Evolutionary conservation across 176 grass and related monocot species (phyloP).

Genomic region (Hordeum marinum): DNA sequence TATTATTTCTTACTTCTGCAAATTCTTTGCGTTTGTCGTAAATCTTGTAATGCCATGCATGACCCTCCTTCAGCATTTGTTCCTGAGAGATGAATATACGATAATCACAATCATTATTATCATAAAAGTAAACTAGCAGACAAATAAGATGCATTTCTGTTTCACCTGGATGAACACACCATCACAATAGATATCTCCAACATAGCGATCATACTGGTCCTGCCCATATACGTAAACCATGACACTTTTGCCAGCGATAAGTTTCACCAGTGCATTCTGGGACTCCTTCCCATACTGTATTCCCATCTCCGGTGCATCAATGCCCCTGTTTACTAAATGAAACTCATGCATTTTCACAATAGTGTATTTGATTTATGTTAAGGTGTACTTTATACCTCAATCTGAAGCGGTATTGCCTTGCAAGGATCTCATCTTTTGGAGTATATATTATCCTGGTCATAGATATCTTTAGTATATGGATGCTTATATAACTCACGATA

Average conservation of each 20-base stretch:
- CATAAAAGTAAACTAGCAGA: not conserved
- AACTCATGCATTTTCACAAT: not conserved
- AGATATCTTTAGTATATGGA: not conserved
- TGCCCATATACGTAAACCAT: constrained; percentile 34
- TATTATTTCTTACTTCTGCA: constrained; percentile 6
- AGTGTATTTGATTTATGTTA: not conserved
- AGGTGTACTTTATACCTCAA: constrained; percentile 38
- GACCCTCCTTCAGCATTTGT: constrained; percentile 24
- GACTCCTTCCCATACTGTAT: constrained; percentile 54
- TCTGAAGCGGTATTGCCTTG: constrained; percentile 42
- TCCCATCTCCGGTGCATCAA: constrained; percentile 55
- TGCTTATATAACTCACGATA: not conserved
- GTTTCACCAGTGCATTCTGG: constrained; percentile 34
- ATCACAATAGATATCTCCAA: constrained; percentile 47
- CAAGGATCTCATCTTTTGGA: constrained; percentile 29
- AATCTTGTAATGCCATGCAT: constrained; percentile 11
- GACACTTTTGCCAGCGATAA: constrained; percentile 30
- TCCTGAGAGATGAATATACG: not conserved
- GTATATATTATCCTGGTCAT: constrained; percentile 26
- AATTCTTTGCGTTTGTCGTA: constrained; percentile 34
- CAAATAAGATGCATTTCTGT: not conserved
- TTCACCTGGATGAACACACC: constrained; percentile 54
- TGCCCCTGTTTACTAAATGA: constrained; percentile 34
- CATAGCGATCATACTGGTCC: constrained; percentile 34
- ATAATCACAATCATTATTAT: not conserved